These are phyloP conservation scores for Endotrypanum monterogeii DNA, from an alignment of 208 protist genomes.

Conservation along the genomic window DNA sequence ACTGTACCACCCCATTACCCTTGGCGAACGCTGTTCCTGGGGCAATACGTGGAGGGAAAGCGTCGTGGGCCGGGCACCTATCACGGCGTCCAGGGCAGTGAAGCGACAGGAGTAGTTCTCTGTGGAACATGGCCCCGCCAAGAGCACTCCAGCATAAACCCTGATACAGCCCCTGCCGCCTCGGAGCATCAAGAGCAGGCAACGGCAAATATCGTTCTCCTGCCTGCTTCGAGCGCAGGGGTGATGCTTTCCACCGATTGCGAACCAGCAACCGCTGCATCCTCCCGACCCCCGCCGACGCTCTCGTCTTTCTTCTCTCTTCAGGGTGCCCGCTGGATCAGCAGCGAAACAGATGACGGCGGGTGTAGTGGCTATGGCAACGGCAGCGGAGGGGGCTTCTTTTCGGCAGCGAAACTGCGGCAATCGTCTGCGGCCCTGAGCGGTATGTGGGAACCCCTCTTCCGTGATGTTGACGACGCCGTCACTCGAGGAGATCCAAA, in stretches of 20 bases:
- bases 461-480: conserved; percentile 44
- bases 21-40: conserved; percentile 54
- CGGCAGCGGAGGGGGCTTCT: conserved; percentile 21
- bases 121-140: conserved; percentile 52
- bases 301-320: conserved; percentile 38
- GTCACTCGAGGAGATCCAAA: conserved; percentile 5
- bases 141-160: neutral
- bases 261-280: neutral
- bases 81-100: conserved; percentile 37
- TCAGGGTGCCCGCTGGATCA: conserved; percentile 31
- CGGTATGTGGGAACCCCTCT: conserved; percentile 76
- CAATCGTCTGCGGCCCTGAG: conserved; percentile 37
- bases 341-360: neutral
- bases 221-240: conserved; percentile 1
- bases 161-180: neutral
- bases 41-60: conserved; percentile 36
- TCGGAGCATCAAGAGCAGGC: conserved; percentile 2
- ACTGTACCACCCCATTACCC: conserved; percentile 33
- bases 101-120: conserved; percentile 47
- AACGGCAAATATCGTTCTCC: conserved; percentile 34
- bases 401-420: conserved; percentile 47
- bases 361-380: neutral
- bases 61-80: conserved; percentile 42
- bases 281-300: conserved; percentile 4
- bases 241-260: neutral